These are phyloP conservation scores for Abrus pulchellus DNA, from an alignment of 306 rosid genomes.

Conservation along the genomic window DNA sequence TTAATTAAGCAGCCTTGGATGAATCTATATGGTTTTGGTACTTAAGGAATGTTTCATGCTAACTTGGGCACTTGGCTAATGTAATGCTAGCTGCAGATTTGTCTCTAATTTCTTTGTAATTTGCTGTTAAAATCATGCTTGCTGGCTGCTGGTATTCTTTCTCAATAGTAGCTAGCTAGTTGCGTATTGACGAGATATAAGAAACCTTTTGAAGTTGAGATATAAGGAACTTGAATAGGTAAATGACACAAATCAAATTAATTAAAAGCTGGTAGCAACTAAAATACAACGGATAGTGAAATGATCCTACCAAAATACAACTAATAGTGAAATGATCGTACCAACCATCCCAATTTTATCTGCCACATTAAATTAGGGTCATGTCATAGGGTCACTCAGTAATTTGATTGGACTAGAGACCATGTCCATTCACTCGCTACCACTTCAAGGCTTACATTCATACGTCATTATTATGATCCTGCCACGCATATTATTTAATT, in stretches of 20 bases:
- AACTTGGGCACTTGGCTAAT: neutral
- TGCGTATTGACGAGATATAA: neutral
- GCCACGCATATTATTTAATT: neutral
- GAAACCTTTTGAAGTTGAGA: neutral
- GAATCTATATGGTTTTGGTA: neutral
- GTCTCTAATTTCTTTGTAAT: neutral
- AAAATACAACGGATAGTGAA: constrained; percentile 22
- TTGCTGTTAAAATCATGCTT: neutral
- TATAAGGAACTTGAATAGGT: constrained; percentile 8
- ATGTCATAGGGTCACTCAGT: constrained; percentile 21
- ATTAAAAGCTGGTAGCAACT: constrained; percentile 26
- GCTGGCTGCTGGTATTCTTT: neutral
- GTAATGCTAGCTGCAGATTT: neutral
- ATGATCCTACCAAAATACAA: constrained; percentile 43
- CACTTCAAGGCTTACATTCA: neutral
- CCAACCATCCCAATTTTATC: constrained; percentile 42
- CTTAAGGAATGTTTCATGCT: neutral
- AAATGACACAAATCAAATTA: neutral
- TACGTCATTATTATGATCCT: neutral
- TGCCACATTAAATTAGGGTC: constrained; percentile 47
- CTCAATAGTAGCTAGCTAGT: neutral
- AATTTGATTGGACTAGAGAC: neutral
- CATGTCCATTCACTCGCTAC: neutral
- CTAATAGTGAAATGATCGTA: constrained; percentile 40
- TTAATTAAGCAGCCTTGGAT: neutral